Conservation (phyloP, 192 early-diverging fungal species). For the Backusella luteola region DNA sequence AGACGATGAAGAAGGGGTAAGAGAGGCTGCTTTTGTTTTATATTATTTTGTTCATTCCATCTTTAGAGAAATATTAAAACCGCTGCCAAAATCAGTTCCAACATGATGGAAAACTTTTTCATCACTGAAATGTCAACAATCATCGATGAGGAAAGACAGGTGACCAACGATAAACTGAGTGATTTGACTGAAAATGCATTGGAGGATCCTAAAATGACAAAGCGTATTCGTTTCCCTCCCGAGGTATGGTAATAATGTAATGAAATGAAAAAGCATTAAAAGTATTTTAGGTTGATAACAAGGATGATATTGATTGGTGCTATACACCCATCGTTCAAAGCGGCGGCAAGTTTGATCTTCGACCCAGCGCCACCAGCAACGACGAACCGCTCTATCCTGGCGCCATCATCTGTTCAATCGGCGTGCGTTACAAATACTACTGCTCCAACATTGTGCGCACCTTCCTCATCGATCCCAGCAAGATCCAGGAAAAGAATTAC, state of each 20-base stretch:
- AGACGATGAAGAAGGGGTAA: constrained; percentile 86
- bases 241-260: constrained; percentile 35
- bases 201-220: constrained; percentile 58
- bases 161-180: constrained; percentile 83
- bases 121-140: constrained; percentile 80
- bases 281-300: constrained; percentile 40
- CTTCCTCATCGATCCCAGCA: constrained; percentile 89
- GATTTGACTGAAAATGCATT: constrained; percentile 70
- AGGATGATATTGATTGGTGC: constrained; percentile 83
- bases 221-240: constrained; percentile 62
- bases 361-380: constrained; percentile 75
- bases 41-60: neutral
- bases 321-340: constrained; percentile 94
- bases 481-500: constrained; percentile 91
- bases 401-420: constrained; percentile 90
- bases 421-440: constrained; percentile 92
- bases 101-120: constrained; percentile 85
- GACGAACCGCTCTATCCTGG: constrained; percentile 78
- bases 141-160: constrained; percentile 85
- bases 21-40: neutral
- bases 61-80: constrained; percentile 63
- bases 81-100: constrained; percentile 72
- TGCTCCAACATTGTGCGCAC: constrained; percentile 94
- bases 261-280: no score
- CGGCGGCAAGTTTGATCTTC: constrained; percentile 91